Percentiles rank a stretch among this genome's conserved stretches.
These are phyloP conservation scores for Aspergillus piperis DNA, from an alignment of 2,329 filamentous ascomycete genomes.

Conservation along the genomic window DNA sequence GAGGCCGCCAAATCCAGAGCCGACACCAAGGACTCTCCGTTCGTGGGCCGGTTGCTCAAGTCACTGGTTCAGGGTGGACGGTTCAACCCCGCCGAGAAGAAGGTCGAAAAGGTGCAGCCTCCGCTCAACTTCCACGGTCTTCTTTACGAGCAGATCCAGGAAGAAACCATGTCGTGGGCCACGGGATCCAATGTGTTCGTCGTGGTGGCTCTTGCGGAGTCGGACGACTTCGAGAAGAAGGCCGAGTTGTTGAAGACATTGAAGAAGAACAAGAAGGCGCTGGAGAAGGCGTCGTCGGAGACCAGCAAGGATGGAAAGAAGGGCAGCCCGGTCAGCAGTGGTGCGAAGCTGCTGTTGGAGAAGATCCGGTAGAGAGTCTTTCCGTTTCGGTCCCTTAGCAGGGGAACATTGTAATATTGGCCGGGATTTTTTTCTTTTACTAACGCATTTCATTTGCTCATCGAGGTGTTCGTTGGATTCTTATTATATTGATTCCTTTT, in stretches of 20 bases:
- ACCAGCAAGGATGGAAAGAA: conserved; percentile 52
- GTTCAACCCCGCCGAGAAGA: conserved; percentile 74
- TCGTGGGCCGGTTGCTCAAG: conserved; percentile 82
- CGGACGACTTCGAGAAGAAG: conserved; percentile 67
- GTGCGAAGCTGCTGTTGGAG: conserved; percentile 43
- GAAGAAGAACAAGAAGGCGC: conserved; percentile 69
- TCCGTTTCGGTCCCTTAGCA: neutral
- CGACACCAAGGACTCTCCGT: conserved; percentile 62
- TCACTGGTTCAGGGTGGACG: conserved; percentile 84
- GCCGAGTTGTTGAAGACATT: conserved; percentile 69
- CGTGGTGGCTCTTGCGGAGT: conserved; percentile 77
- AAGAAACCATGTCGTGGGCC: conserved; percentile 77
- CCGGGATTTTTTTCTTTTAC: conserved; percentile 3
- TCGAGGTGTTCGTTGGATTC: neutral
- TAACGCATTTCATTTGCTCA: neutral
- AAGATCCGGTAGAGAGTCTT: conserved; percentile 32
- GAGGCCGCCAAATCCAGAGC: conserved; percentile 45
- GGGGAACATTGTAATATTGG: conserved; percentile 5
- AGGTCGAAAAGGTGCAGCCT: conserved; percentile 70
- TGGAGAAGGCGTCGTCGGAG: conserved; percentile 61
- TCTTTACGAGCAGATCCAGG: conserved; percentile 79
- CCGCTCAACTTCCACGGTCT: conserved; percentile 76
- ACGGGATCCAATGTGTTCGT: conserved; percentile 85
- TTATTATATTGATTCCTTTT: conserved; percentile 1
- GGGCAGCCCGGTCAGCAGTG: conserved; percentile 47